Base-by-base conservation (phyloP, 2,329 filamentous ascomycete genomes). In the Penicillium sp. region DNA sequence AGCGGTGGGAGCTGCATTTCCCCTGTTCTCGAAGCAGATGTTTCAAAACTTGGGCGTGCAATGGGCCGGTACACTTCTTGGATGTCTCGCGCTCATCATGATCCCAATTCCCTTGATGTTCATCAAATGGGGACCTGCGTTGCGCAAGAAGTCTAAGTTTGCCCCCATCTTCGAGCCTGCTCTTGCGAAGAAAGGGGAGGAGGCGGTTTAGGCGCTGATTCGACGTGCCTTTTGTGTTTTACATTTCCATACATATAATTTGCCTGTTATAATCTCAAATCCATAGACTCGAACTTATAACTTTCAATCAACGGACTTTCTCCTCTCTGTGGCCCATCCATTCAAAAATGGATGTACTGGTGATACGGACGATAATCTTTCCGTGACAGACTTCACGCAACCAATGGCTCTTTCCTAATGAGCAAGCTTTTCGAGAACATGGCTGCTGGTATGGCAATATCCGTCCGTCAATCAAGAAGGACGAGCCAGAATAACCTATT, bases 41-140 rank as follows among this genome's bases (percentile, higher is more conserved):
- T 75, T 75, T 48, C 29, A 65, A n/a, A 73, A 71, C 19, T 46
- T 75, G 16, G 70, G 71, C 8, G 65, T 76, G 10, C 72, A 74
- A 44, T 75, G 74, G 74, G 72, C 73, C 5, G 68, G 68, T 27
- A 75, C 74, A 1, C 58, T 76, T 10, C 61, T 76, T n/a, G 74
- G 74, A 0, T 73, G 72, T 53, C 51, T 76, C 10, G 67, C 72
- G 0, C 59, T 65, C 1, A 67, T 71, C 25, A 72, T 76, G 72
- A 63, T 74, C n/a, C 74, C 74, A 2, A 75, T 76, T 25, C 73
- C 74, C 1, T 47, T 75, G 9, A 64, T 50, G 4, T 75, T 76
- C 11, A 68, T 70, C 9, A 61, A 65, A 3, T 70, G 62, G 46
- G 74, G 74, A 2, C 68, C 68, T 19, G 33, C 55, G 3, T 52